Base-by-base conservation (phyloP, 768 basidiomycete genomes). In the Gymnopilus dilepis region DNA sequence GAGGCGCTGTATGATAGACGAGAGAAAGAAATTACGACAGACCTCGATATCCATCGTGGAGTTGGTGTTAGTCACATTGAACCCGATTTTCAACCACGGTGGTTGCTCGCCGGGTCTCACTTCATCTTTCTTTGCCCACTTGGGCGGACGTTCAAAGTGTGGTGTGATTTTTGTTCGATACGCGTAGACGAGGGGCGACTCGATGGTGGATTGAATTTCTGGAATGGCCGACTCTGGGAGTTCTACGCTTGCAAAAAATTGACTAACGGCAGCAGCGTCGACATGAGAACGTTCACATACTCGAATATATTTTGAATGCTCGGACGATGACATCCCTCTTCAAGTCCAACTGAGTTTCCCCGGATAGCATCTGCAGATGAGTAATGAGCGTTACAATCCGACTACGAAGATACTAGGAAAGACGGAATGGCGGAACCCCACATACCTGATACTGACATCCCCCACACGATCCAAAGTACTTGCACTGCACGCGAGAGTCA, bases 81-180 rank as follows among this genome's bases (percentile, higher is more conserved):
- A 98, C 0, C 97, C 96, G 41, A 98, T 96, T 42, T 87, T 86
- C 22, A 95, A 74, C 86, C 93, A 93, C 43, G 84, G 79, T 12
- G 89, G 86, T 61, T 80, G 82, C 13, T 70, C 61, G 1, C 62
- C 67, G 7, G 70, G 50, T 55, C 69, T 65, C 8, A 68, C 60
- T 21, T 65, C 66, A 43, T 69, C 64, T 30, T 72, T 71, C 57
- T 68, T 71, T 0, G 69, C 68, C 15, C 66, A 70, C 63, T 81
- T 86, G 1, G 85, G 83, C 0, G 94, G 88, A 0, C 88, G 84
- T 22, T 95, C 92, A 63, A 99, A 99, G 72, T 99, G 97, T 0
- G 97, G 97, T 0, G 97, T 98, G 56, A 99, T 88, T 77, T 99
- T 99, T 1, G 97, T 99, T 31, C 97, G 87, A 73, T 99, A 99